Conservation (phyloP, 2,329 filamentous ascomycete species). For the Penicillium sclerotigenum region DNA sequence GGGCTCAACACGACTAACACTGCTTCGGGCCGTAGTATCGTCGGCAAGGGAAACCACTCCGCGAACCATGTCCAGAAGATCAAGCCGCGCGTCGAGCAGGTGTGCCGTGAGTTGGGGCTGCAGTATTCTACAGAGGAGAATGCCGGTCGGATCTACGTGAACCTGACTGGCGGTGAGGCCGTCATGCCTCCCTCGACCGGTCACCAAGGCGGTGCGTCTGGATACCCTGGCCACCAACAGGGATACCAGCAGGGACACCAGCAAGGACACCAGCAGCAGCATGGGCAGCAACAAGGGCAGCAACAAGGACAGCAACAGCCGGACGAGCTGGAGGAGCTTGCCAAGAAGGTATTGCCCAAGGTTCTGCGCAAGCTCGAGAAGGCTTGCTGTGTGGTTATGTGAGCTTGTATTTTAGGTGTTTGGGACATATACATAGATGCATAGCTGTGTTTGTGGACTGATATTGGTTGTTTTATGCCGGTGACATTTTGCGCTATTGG, state of each 20-base stretch:
- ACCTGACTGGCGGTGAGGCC: constrained; percentile 71
- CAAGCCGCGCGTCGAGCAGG: constrained; percentile 86
- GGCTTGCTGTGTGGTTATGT: constrained; percentile 75
- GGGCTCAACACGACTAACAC: neutral
- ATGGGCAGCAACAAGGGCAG: constrained; percentile 45
- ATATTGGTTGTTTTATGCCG: neutral
- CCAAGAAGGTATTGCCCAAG: constrained; percentile 59
- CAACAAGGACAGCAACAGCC: constrained; percentile 49
- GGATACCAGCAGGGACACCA: constrained; percentile 41
- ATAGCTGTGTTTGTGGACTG: neutral
- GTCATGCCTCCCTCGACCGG: constrained; percentile 42
- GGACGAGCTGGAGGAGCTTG: constrained; percentile 58
- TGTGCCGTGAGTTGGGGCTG: constrained; percentile 79
- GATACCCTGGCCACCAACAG: constrained; percentile 42
- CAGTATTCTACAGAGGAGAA: constrained; percentile 85
- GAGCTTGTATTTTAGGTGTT: constrained; percentile 17
- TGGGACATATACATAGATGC: constrained; percentile 3
- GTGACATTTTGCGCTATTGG: neutral
- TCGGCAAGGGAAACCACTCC: constrained; percentile 91
- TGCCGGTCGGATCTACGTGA: constrained; percentile 81
- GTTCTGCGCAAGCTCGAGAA: constrained; percentile 64
- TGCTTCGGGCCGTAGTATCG: constrained; percentile 56
- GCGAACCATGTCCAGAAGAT: constrained; percentile 82
- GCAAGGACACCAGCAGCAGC: constrained; percentile 36
- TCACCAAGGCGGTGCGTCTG: constrained; percentile 24